Evolutionary conservation across 1,284 basidiomycete species (phyloP).

Genomic region (Moesziomyces globuligerus): DNA sequence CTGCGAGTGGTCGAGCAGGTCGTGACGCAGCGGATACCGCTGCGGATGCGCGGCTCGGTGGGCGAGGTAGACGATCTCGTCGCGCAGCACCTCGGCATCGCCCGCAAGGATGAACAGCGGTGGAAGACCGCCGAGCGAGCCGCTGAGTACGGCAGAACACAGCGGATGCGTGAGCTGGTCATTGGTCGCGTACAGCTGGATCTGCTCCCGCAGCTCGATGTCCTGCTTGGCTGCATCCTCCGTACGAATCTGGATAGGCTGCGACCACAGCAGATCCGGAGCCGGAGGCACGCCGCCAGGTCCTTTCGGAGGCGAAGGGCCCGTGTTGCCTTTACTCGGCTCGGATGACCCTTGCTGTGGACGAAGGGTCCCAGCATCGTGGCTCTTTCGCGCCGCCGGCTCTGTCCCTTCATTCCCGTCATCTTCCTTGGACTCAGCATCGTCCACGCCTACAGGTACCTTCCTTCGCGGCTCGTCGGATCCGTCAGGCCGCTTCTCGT

Average conservation of each 20-base stretch:
- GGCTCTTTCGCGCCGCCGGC: constrained; percentile 28
- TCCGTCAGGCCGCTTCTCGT: background rate
- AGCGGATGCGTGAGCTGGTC: constrained; percentile 84
- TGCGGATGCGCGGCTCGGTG: constrained; percentile 90
- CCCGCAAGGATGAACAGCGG: constrained; percentile 84
- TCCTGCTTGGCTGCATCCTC: constrained; percentile 18
- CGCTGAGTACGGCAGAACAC: constrained; percentile 77
- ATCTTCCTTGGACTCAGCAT: constrained; percentile 5
- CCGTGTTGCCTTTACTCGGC: background rate
- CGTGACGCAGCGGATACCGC: constrained; percentile 76
- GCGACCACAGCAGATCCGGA: constrained; percentile 49
- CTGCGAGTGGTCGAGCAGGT: constrained; percentile 70
- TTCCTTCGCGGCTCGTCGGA: constrained; percentile 17
- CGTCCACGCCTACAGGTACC: constrained; percentile 32
- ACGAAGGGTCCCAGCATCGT: constrained; percentile 15
- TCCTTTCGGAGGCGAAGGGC: background rate
- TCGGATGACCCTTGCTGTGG: background rate
- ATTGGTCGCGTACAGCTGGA: constrained; percentile 91
- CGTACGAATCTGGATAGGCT: constrained; percentile 44
- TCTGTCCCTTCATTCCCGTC: constrained; percentile 7
- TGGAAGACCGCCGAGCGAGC: constrained; percentile 89
- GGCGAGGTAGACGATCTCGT: constrained; percentile 86
- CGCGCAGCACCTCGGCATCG: constrained; percentile 86
- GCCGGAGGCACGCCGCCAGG: constrained; percentile 26
- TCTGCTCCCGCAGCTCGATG: constrained; percentile 71